phyloP scores from a whole-genome alignment of 2,329 filamentous ascomycete species.

The Curvularia sp. region DNA sequence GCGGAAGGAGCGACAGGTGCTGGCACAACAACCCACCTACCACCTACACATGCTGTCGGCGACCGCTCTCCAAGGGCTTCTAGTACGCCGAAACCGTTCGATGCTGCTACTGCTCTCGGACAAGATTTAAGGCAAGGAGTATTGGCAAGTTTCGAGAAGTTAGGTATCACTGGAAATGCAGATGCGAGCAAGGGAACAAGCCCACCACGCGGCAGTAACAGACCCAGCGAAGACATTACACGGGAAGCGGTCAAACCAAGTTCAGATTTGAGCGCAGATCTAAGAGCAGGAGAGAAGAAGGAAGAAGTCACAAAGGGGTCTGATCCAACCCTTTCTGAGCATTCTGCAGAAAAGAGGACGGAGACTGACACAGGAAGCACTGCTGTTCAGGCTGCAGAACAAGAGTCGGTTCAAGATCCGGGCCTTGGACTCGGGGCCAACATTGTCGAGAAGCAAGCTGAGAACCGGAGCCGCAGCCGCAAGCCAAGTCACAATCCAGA shows the following conservation, averaged over 20 bases:
- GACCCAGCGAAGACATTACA: constrained; percentile 22
- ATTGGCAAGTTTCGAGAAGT: constrained; percentile 39
- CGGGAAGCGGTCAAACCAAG: constrained; percentile 20
- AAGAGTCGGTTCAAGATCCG: background rate
- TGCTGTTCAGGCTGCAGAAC: background rate
- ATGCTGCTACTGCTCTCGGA: constrained; percentile 38
- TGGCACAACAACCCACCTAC: constrained; percentile 35
- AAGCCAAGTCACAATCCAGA: constrained; percentile 29
- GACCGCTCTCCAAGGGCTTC: constrained; percentile 18
- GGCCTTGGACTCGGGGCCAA: constrained; percentile 15
- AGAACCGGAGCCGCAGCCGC: constrained; percentile 27
- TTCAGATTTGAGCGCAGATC: constrained; percentile 10
- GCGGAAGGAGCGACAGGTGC: constrained; percentile 43
- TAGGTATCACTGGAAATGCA: constrained; percentile 33
- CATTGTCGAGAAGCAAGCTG: constrained; percentile 16
- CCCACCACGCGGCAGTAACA: constrained; percentile 20
- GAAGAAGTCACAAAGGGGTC: background rate
- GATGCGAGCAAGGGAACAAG: constrained; percentile 25
- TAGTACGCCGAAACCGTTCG: constrained; percentile 28
- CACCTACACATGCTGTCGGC: constrained; percentile 32
- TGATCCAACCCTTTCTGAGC: background rate
- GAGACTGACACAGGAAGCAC: background rate
- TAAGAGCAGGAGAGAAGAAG: background rate
- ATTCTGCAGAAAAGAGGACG: background rate
- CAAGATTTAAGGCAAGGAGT: constrained; percentile 43